Base-by-base conservation (phyloP, 192 early-diverging fungal genomes). In the Blastocladiella britannica region DNA sequence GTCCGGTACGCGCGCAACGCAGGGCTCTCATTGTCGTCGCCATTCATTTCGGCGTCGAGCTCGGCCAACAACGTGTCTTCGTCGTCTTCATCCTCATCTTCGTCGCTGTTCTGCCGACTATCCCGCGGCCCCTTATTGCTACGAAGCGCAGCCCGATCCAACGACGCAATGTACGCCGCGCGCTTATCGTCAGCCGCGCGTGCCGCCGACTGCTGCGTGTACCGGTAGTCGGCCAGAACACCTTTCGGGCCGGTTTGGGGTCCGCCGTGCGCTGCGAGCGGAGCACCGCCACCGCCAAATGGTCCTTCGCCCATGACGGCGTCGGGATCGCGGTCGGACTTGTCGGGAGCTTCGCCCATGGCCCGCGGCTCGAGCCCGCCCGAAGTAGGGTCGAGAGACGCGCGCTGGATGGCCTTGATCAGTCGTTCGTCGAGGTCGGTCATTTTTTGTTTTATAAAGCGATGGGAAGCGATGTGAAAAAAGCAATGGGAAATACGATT, bases 211-310 rank as follows among this genome's bases (percentile, higher is more conserved):
- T 28, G 31, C 26, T 57, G 56, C 31, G 26, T 25, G 20, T 51
- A 28, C 26, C 29, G 26, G 51, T 57, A 57, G 51, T 57, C 56
- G 26, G 56, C 56, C 25, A 57, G 26, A 28, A 57, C 56, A 20
- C 56, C 56, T 12, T 57, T 57, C 2, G 56, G 56, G 18, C 56
- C 56, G 18, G 56, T 57, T 31, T 31, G 31, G 18, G 56, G 31
- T 6, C 56, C 56, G 25, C 56, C 56, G 37, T 47, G 37, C 15
- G 37, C 37, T 20, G 37, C 12, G 37, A 20, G 12, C 37, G 37
- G 37, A n/a, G n/a, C n/a, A n/a, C n/a, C n/a, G n/a, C n/a, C 37
- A 47, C n/a, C 15, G 37, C 37, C 37, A 20, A 20, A 20, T 20
- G n/a, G 37, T 20, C 37, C 15, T 9, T 47, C 15, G 37, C 15